Percentiles rank a stretch among this genome's conserved stretches.
These are phyloP conservation scores for Conoideocrella luteorostrata DNA, from an alignment of 2,329 filamentous ascomycete species.

Conservation along the genomic window DNA sequence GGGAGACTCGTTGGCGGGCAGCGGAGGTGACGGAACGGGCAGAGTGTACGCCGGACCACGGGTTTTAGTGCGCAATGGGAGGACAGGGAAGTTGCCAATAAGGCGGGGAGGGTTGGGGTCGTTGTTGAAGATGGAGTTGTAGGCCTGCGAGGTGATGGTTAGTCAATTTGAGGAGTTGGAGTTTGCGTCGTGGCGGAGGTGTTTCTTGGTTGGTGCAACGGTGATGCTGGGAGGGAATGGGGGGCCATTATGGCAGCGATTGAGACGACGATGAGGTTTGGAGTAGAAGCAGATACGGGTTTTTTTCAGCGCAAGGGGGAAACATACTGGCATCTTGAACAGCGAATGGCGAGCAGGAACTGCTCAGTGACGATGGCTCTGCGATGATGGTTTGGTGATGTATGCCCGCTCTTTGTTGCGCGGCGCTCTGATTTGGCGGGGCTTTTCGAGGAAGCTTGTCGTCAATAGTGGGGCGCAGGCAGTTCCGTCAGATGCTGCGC, in stretches of 20 bases:
- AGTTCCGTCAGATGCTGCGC: not conserved
- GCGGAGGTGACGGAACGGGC: conserved; percentile 47
- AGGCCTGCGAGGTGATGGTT: conserved; percentile 55
- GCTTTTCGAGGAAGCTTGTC: not conserved
- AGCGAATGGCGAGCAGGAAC: conserved; percentile 15
- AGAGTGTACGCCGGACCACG: conserved; percentile 92
- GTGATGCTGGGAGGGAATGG: too few relatives aligned
- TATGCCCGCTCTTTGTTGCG: not conserved
- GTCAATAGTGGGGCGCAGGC: not conserved
- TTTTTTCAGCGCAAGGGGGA: too few relatives aligned
- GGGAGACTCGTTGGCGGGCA: conserved; percentile 56
- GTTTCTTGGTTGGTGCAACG: too few relatives aligned
- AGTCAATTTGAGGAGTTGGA: conserved; percentile 6
- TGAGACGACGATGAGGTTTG: too few relatives aligned
- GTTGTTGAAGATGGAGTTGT: conserved; percentile 93
- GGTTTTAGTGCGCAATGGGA: conserved; percentile 89
- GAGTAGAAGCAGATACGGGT: too few relatives aligned
- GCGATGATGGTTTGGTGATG: conserved; percentile 6
- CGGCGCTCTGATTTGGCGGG: too few relatives aligned
- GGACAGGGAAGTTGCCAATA: conserved; percentile 87
- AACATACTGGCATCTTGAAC: conserved; percentile 20
- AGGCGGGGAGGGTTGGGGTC: conserved; percentile 59
- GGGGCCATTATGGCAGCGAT: too few relatives aligned
- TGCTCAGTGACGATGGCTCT: conserved; percentile 17
- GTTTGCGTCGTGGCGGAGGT: too few relatives aligned